Conservation (phyloP, 805 yeast genomes). For the Metschnikowia gelsemii region DNA sequence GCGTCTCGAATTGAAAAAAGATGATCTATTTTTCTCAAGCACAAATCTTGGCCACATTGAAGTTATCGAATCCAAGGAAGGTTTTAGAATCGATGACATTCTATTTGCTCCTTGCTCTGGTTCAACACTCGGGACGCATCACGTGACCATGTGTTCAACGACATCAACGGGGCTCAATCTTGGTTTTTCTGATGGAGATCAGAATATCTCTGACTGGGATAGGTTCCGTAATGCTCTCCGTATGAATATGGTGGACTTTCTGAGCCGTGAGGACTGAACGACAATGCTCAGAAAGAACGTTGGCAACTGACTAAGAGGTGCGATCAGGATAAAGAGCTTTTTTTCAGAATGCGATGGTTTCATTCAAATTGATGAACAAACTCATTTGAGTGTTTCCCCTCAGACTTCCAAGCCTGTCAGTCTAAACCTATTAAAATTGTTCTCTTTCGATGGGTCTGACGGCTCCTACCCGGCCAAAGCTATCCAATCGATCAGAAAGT, state of each 20-base stretch:
- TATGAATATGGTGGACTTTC: constrained; percentile 1
- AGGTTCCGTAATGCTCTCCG: background rate
- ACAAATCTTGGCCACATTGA: constrained; percentile 10
- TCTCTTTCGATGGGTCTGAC: no score
- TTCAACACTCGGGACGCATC: constrained; percentile 7
- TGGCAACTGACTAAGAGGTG: no score
- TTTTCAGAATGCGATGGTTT: no score
- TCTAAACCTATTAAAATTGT: no score
- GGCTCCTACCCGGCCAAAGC: no score
- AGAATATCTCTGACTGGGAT: constrained; percentile 7
- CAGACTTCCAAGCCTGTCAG: no score
- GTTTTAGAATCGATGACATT: constrained; percentile 5
- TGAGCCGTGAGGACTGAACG: constrained; percentile 15
- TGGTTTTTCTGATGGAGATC: constrained; percentile 5
- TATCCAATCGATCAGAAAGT: no score
- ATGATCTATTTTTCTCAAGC: constrained; percentile 4
- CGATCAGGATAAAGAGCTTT: no score
- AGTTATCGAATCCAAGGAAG: constrained; percentile 1
- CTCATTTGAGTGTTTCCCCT: no score
- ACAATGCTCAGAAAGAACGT: no score
- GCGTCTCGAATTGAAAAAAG: background rate
- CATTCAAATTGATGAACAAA: no score
- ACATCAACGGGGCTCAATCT: constrained; percentile 8
- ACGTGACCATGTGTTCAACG: constrained; percentile 7
- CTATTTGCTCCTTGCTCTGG: constrained; percentile 7